A percentile compares a stretch with the other conserved stretches of the same genome.
These are phyloP conservation scores for Cyberlindnera amylophila DNA, from an alignment of 805 yeast genomes.

Conservation along the genomic window DNA sequence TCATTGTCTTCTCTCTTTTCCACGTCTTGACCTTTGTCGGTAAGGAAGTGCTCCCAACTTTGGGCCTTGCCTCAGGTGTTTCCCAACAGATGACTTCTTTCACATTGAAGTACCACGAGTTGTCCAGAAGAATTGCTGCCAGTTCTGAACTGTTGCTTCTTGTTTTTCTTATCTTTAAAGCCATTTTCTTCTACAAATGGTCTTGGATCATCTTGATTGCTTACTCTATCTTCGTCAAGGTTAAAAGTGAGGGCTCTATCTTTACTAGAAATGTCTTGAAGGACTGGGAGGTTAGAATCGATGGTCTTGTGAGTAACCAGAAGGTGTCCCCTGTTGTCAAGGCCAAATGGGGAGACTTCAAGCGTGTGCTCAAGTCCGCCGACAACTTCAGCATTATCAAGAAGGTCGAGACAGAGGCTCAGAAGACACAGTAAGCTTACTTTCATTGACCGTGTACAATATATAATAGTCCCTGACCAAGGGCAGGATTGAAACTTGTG, in stretches of 20 bases:
- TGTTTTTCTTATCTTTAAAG: constrained; percentile 44
- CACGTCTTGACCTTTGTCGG: constrained; percentile 73
- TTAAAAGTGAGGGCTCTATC: constrained; percentile 72
- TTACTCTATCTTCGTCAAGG: constrained; percentile 63
- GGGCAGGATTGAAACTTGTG: too few relatives aligned
- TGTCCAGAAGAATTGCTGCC: constrained; percentile 58
- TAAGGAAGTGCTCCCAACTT: constrained; percentile 61
- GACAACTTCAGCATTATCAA: constrained; percentile 19
- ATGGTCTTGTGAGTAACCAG: constrained; percentile 52
- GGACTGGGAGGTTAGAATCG: constrained; percentile 62
- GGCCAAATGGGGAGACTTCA: constrained; percentile 46
- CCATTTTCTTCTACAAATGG: constrained; percentile 55
- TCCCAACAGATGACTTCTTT: constrained; percentile 37
- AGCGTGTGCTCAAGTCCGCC: constrained; percentile 28
- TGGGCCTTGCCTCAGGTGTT: constrained; percentile 29
- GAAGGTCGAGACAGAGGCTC: constrained; percentile 13
- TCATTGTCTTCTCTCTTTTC: constrained; percentile 72
- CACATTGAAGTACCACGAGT: constrained; percentile 52
- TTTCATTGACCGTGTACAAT: neutral
- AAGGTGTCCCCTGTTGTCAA: constrained; percentile 48
- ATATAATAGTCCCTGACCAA: too few relatives aligned
- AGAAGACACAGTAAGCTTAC: constrained; percentile 7
- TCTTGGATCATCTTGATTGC: constrained; percentile 56
- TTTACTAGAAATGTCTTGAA: constrained; percentile 68
- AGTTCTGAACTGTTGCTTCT: constrained; percentile 47